Percentiles rank a stretch among this genome's conserved stretches.
phyloP scores from a whole-genome alignment of 2,329 filamentous ascomycete genomes.

The Westerdykella sp. region DNA sequence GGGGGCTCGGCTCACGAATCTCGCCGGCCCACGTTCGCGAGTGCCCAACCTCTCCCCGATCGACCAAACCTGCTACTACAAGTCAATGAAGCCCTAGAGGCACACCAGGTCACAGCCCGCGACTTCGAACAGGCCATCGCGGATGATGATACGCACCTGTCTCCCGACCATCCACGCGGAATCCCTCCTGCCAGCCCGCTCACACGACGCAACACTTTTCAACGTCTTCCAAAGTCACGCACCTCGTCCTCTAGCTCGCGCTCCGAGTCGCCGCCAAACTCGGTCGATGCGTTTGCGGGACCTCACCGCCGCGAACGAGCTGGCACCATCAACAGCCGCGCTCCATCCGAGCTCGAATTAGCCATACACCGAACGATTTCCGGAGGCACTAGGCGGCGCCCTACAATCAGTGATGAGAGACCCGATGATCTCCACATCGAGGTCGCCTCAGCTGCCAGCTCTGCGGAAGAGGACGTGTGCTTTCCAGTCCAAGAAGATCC shows the following conservation, averaged over 20 bases:
- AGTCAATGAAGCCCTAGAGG: slow-evolving; percentile 42
- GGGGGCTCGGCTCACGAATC: slow-evolving; percentile 42
- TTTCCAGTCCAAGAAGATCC: slow-evolving; percentile 68
- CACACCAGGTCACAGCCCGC: slow-evolving; percentile 48
- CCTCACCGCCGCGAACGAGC: slow-evolving; percentile 76
- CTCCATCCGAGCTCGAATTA: slow-evolving; percentile 48
- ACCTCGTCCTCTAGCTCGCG: slow-evolving; percentile 52
- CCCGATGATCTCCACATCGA: slow-evolving; percentile 56
- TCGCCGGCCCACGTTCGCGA: slow-evolving; percentile 69
- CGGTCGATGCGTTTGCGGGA: slow-evolving; percentile 93
- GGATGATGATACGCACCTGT: slow-evolving; percentile 58
- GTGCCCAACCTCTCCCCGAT: slow-evolving; percentile 45
- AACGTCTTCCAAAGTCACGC: slow-evolving; percentile 38
- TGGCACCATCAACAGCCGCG: slow-evolving; percentile 56
- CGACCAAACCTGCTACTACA: slow-evolving; percentile 41
- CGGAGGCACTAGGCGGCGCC: slow-evolving; percentile 56
- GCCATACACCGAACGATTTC: slow-evolving; percentile 67
- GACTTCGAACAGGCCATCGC: slow-evolving; percentile 84
- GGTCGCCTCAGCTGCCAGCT: slow-evolving; percentile 59
- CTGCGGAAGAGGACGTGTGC: slow-evolving; percentile 81
- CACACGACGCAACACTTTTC: slow-evolving; percentile 40
- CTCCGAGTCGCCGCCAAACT: slow-evolving; percentile 85
- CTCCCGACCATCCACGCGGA: slow-evolving; percentile 44
- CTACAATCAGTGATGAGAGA: slow-evolving; percentile 55
- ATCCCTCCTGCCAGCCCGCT: slow-evolving; percentile 38